Evolutionary conservation across 2,329 filamentous ascomycete genomes (phyloP).

Genomic region (Sordariomycetes sp.): DNA sequence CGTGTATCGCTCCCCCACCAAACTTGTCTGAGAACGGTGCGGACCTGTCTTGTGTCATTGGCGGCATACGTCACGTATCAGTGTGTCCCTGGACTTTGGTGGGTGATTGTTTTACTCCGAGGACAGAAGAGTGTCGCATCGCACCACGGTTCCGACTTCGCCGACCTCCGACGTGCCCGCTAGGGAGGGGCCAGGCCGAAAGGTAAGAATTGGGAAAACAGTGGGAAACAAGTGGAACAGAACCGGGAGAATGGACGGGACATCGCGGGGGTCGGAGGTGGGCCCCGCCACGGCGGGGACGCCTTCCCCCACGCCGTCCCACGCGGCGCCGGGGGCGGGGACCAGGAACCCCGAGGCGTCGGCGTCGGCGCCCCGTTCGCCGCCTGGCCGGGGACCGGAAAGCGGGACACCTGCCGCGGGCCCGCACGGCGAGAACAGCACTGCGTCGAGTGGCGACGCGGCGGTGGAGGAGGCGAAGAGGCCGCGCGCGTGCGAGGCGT

Average conservation of each 20-base stretch:
- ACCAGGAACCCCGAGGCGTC: not conserved
- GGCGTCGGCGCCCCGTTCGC: not conserved
- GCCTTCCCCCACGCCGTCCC: not conserved
- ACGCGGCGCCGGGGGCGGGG: not conserved
- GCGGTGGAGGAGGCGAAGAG: constrained; percentile 42
- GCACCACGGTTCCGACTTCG: not conserved
- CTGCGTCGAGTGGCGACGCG: not conserved
- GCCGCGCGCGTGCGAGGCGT: constrained; percentile 61
- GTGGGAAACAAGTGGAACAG: not conserved
- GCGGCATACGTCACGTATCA: not conserved
- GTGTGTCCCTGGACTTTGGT: not conserved
- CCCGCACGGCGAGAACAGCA: not conserved
- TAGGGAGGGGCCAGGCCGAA: not conserved
- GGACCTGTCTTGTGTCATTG: not conserved
- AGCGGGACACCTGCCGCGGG: not conserved
- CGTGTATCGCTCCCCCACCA: not conserved
- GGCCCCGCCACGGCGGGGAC: not conserved
- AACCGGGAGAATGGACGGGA: not conserved
- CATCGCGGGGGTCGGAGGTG: not conserved
- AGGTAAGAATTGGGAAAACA: not conserved
- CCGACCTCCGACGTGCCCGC: not conserved
- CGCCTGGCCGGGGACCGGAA: not conserved
- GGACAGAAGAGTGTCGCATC: not conserved
- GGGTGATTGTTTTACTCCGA: not conserved
- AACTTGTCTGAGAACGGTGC: not conserved